phyloP scores from a whole-genome alignment of 768 basidiomycete genomes.

The Mycena polygramma region DNA sequence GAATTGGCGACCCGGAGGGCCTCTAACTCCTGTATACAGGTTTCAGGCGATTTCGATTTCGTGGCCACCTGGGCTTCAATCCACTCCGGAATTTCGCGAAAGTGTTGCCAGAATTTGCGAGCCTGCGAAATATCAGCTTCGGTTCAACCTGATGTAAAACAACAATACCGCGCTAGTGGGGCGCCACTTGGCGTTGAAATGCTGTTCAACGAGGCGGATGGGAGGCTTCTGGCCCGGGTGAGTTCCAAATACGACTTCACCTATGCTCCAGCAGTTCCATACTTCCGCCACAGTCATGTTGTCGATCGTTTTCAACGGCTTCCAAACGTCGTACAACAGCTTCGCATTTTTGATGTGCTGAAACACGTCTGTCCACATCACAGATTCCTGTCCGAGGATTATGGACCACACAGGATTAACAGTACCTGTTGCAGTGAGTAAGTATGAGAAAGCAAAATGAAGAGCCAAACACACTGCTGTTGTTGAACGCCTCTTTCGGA shows the following conservation, averaged over 20 bases:
- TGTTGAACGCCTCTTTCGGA: neutral
- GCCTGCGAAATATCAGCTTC: neutral
- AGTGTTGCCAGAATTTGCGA: slow-evolving; percentile 22
- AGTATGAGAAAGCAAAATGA: too few relatives aligned
- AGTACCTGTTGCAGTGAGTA: neutral
- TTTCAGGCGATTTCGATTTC: neutral
- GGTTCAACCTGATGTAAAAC: too few relatives aligned
- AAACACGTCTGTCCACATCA: neutral
- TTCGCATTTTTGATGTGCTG: slow-evolving; percentile 4
- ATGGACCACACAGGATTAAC: slow-evolving; percentile 19
- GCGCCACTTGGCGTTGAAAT: slow-evolving; percentile 25
- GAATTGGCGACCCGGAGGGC: neutral
- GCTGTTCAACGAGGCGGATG: slow-evolving; percentile 19
- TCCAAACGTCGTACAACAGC: slow-evolving; percentile 11
- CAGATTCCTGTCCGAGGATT: slow-evolving; percentile 6
- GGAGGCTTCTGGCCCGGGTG: slow-evolving; percentile 3
- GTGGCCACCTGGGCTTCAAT: slow-evolving; percentile 11
- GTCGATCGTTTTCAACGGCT: slow-evolving; percentile 6
- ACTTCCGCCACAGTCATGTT: slow-evolving; percentile 1
- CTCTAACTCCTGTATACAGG: neutral
- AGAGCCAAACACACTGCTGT: too few relatives aligned
- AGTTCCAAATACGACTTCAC: neutral
- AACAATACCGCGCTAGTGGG: too few relatives aligned
- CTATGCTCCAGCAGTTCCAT: neutral
- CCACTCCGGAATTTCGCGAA: slow-evolving; percentile 29